Base-by-base conservation (phyloP, 2,329 filamentous ascomycete genomes). In the Penicillium sp. region DNA sequence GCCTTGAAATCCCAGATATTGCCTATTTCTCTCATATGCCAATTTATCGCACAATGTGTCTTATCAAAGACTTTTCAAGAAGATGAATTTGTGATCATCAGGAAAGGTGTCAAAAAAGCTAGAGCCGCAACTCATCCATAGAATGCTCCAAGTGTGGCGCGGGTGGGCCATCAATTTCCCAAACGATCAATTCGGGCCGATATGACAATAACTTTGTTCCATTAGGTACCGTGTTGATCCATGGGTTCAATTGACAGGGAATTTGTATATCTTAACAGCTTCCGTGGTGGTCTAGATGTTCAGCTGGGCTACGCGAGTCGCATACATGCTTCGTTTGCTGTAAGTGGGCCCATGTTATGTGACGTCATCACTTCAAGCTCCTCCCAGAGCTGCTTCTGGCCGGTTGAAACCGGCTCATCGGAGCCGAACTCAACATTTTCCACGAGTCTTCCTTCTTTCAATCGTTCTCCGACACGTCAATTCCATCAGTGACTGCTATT, bases 291-390 rank as follows among this genome's bases (percentile, higher is more conserved):
- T 7, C 10, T 35, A n/a, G 10, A 54, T 19, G 14, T 10, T 16
- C 43, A n/a, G 7, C 8, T 46, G 25, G 7, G 2, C 16, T 45
- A 46, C 43, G 28, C 25, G 2, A 16, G 2, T 25, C 4, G 2
- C 2, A 14, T n/a, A 4, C 2, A 14, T n/a, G 2, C 14, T 28
- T 28, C 6, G 25, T 46, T 10, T 53, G 13, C 16, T 19, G 25
- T 19, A 14, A 16, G 8, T 43, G 52, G n/a, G n/a, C 16, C n/a
- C 4, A 6, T 30, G 7, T 19, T 40, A 30, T 42, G 57, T 61
- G 59, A 61, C 59, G 55, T 61, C 59, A 61, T 53, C 25, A 57
- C 49, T 43, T 10, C 40, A 14, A 48, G 51, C 42, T 59, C 30
- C 46, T 14, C 16, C 37, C 45, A 48, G 14, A 16, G 25, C 45